phyloP scores from a whole-genome alignment of 148 eudicot species.

The Linanthus parryae region DNA sequence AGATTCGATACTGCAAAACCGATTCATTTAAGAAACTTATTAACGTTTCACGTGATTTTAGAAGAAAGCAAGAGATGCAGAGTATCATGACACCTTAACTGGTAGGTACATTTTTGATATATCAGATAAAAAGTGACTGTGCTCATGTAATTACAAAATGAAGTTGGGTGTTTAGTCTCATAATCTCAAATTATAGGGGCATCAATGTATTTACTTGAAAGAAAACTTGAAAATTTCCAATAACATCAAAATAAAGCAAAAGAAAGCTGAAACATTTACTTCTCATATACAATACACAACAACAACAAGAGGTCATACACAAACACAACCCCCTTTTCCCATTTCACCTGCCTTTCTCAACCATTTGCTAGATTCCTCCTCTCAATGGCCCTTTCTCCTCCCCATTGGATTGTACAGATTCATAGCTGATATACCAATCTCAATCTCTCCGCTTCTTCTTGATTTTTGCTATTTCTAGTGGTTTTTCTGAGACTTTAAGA shows the following conservation, averaged over 20 bases:
- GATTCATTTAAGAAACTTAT: no score
- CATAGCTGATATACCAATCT: constrained; percentile 35
- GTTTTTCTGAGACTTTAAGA: constrained; percentile 19
- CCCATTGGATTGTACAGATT: constrained; percentile 29
- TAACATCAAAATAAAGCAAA: constrained; percentile 20
- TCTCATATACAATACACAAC: constrained; percentile 25
- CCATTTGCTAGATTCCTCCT: constrained; percentile 51
- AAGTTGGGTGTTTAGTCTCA: no score
- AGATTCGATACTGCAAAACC: no score
- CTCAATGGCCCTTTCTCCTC: constrained; percentile 17
- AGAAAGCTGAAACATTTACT: constrained; percentile 70
- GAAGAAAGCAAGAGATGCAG: no score
- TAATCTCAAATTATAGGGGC: no score
- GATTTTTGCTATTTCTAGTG: constrained; percentile 25
- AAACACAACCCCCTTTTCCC: constrained; percentile 38
- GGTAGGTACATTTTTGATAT: no score
- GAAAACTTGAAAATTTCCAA: constrained; percentile 13
- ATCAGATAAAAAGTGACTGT: no score
- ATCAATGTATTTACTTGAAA: no score
- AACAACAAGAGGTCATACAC: constrained; percentile 38
- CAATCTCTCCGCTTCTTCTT: constrained; percentile 18
- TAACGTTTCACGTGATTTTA: no score
- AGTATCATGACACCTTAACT: no score
- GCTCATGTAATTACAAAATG: no score
- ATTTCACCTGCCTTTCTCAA: constrained; percentile 66